Conservation (phyloP, 495 filamentous ascomycete species). For the Cryomyces antarcticus region DNA sequence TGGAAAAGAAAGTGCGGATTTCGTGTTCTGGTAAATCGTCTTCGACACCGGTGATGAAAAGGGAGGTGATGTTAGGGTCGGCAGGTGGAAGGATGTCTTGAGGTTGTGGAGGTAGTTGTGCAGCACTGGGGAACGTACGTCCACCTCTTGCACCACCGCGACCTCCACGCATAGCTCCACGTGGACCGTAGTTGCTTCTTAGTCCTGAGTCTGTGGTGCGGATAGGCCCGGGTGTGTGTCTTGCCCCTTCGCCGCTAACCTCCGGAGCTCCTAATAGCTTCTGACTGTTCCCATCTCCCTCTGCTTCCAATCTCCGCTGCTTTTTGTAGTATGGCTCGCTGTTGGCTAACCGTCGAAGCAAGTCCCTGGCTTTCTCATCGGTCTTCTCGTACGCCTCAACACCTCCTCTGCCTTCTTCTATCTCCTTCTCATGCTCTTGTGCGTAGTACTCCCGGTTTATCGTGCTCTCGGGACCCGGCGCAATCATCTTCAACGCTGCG, state of each 20-base stretch:
- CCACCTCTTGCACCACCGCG: conserved; percentile 29
- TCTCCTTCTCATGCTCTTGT: conserved; percentile 85
- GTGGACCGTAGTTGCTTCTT: conserved; percentile 24
- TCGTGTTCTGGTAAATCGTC: conserved; percentile 88
- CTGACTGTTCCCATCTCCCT: conserved; percentile 26
- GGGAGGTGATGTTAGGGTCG: conserved; percentile 67
- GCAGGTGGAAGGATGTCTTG: conserved; percentile 68
- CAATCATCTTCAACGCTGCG: conserved; percentile 93
- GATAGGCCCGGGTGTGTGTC: conserved; percentile 18
- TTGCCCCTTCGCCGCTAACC: conserved; percentile 2
- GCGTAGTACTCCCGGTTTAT: conserved; percentile 96
- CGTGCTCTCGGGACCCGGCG: conserved; percentile 70
- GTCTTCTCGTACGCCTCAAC: conserved; percentile 86
- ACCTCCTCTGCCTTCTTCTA: conserved; percentile 68
- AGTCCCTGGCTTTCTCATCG: conserved; percentile 82
- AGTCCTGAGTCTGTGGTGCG: conserved; percentile 10
- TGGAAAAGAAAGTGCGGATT: conserved; percentile 72
- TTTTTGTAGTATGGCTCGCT: conserved; percentile 91
- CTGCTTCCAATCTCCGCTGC: conserved; percentile 44
- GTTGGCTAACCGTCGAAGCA: conserved; percentile 64
- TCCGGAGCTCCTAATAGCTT: conserved; percentile 21
- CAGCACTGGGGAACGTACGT: conserved; percentile 43
- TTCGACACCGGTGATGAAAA: conserved; percentile 89
- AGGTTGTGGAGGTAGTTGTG: conserved; percentile 55
- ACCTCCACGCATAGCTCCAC: conserved; percentile 19